Evolutionary conservation across 1,284 basidiomycete genomes (phyloP).

Genomic region (Naganishia sp.): DNA sequence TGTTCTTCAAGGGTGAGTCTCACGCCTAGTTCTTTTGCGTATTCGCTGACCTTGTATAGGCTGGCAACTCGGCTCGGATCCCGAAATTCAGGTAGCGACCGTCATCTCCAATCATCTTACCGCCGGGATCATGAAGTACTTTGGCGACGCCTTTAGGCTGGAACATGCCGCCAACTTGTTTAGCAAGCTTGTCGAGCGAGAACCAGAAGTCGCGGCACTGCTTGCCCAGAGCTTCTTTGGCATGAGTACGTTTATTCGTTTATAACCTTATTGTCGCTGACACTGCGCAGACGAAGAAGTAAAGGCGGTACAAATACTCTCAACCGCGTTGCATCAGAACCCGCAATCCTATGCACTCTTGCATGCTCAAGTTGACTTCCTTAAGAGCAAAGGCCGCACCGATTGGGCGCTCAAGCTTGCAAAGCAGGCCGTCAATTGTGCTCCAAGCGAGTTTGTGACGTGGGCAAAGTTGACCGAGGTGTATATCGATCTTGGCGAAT

Average conservation of each 20-base stretch:
- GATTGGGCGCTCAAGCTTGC: slow-evolving; percentile 93
- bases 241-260: slow-evolving; percentile 72
- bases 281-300: slow-evolving; percentile 82
- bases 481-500: slow-evolving; percentile 87
- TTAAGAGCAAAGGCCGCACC: slow-evolving; percentile 72
- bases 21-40: neutral
- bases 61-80: slow-evolving; percentile 97
- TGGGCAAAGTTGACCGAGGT: slow-evolving; percentile 97
- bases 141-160: slow-evolving; percentile 84
- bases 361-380: slow-evolving; percentile 91
- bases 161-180: slow-evolving; percentile 92
- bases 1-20: slow-evolving; percentile 80
- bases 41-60: slow-evolving; percentile 57
- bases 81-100: slow-evolving; percentile 97
- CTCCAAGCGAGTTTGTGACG: slow-evolving; percentile 95
- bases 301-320: slow-evolving; percentile 94
- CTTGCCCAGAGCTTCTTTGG: slow-evolving; percentile 90
- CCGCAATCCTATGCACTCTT: slow-evolving; percentile 92
- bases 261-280: neutral
- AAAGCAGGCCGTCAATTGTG: slow-evolving; percentile 92
- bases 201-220: slow-evolving; percentile 86
- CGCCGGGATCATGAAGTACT: slow-evolving; percentile 93
- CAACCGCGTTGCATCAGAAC: slow-evolving; percentile 75
- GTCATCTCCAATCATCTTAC: slow-evolving; percentile 97
- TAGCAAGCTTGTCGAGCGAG: slow-evolving; percentile 79